Conservation (phyloP, 2,329 filamentous ascomycete species). For the Hypoxylon sp. region DNA sequence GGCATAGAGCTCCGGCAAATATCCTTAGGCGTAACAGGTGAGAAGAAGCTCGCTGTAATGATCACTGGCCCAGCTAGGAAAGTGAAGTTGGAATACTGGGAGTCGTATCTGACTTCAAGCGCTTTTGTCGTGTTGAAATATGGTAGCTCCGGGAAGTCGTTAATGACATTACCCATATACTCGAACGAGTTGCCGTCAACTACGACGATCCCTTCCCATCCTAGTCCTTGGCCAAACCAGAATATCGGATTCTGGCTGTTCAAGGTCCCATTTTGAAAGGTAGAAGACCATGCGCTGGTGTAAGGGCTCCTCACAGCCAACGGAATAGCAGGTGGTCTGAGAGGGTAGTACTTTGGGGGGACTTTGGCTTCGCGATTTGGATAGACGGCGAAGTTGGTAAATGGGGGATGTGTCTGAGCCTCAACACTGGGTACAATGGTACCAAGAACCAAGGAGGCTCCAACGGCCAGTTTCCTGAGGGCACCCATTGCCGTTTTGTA, state of each 20-base stretch:
- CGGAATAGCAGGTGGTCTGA: constrained; percentile 68
- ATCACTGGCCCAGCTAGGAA: constrained; percentile 54
- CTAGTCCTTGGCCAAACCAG: constrained; percentile 70
- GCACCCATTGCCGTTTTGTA: constrained; percentile 20
- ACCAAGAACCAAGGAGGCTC: constrained; percentile 13
- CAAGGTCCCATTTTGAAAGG: constrained; percentile 79
- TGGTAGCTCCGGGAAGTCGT: constrained; percentile 54
- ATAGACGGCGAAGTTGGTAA: constrained; percentile 29
- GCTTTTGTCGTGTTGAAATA: constrained; percentile 57
- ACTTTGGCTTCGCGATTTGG: constrained; percentile 3
- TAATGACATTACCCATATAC: constrained; percentile 61
- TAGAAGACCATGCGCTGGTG: constrained; percentile 70
- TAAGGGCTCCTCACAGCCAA: constrained; percentile 70
- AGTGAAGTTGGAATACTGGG: constrained; percentile 62
- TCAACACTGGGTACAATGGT: constrained; percentile 8
- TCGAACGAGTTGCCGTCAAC: constrained; percentile 58
- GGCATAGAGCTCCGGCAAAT: constrained; percentile 83
- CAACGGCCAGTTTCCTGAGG: constrained; percentile 10
- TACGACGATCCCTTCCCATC: constrained; percentile 63
- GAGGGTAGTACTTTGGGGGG: constrained; percentile 58
- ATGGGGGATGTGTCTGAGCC: constrained; percentile 14
- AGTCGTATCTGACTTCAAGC: constrained; percentile 58
- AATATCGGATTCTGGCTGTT: constrained; percentile 82
- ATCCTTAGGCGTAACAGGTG: constrained; percentile 82
- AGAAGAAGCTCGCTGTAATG: constrained; percentile 69